Conservation (phyloP, 2,329 filamentous ascomycete genomes). For the Dothidotthia symphoricarpi region DNA sequence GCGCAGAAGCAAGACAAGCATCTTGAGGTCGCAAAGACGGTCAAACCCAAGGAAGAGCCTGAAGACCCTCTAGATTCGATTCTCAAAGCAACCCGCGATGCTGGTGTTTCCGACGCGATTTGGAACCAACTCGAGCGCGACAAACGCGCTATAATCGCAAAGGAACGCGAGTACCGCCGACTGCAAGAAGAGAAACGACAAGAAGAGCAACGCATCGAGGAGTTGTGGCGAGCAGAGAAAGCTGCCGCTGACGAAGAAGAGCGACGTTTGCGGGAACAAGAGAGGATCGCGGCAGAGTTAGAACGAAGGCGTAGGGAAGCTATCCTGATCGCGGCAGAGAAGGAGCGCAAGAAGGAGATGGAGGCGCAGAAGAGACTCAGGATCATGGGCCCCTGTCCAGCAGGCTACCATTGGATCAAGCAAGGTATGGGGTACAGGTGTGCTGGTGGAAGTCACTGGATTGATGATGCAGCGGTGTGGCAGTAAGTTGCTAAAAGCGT, state of each 20-base stretch:
- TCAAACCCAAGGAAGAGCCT: slow-evolving; percentile 3
- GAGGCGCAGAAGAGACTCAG: slow-evolving; percentile 51
- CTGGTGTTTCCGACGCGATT: slow-evolving; percentile 57
- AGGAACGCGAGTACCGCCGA: slow-evolving; percentile 41
- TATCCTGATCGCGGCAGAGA: slow-evolving; percentile 42
- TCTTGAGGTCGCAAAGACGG: neutral
- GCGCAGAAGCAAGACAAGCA: slow-evolving; percentile 8
- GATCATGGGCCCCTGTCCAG: slow-evolving; percentile 55
- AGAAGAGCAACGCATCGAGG: slow-evolving; percentile 20
- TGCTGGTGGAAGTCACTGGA: slow-evolving; percentile 59
- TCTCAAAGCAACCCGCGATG: slow-evolving; percentile 47
- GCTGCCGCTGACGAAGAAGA: slow-evolving; percentile 28
- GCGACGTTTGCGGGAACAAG: slow-evolving; percentile 17
- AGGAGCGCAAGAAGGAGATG: slow-evolving; percentile 41
- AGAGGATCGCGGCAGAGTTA: slow-evolving; percentile 18
- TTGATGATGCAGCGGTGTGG: slow-evolving; percentile 41
- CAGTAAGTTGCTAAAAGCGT: neutral
- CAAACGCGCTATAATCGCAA: slow-evolving; percentile 33
- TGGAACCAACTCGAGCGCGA: slow-evolving; percentile 62
- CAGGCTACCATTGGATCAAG: slow-evolving; percentile 63
- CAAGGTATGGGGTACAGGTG: slow-evolving; percentile 61
- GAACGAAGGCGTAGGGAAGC: slow-evolving; percentile 25
- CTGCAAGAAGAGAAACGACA: slow-evolving; percentile 22
- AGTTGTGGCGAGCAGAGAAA: slow-evolving; percentile 31
- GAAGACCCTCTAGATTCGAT: slow-evolving; percentile 14